phyloP scores from a whole-genome alignment of 2,329 filamentous ascomycete species.

The Hypoxylon sp. region DNA sequence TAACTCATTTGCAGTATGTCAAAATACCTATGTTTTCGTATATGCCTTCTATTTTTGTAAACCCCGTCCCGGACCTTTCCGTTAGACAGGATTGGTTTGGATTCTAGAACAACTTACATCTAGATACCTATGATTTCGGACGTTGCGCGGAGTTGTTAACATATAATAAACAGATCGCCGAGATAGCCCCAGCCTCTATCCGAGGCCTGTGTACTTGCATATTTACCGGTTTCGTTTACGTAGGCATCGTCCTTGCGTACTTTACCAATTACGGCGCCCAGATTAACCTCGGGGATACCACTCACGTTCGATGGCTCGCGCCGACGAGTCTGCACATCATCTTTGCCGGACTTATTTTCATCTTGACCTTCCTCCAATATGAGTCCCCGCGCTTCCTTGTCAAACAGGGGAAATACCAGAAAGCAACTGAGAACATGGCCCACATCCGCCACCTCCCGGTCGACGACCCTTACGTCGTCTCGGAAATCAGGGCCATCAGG shows the following conservation, averaged over 20 bases:
- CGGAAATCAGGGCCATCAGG: slow-evolving; percentile 76
- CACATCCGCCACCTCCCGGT: slow-evolving; percentile 71
- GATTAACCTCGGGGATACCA: slow-evolving; percentile 64
- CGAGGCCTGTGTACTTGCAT: slow-evolving; percentile 81
- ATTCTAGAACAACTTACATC: slow-evolving; percentile 19
- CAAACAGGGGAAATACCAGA: slow-evolving; percentile 72
- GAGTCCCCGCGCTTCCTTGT: slow-evolving; percentile 81
- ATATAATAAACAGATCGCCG: slow-evolving; percentile 65
- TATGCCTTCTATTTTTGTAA: not conserved
- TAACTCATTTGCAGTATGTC: slow-evolving; percentile 37
- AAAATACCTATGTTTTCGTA: slow-evolving; percentile 8
- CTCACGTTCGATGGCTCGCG: slow-evolving; percentile 70
- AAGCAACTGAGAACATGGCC: slow-evolving; percentile 70
- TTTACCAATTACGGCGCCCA: slow-evolving; percentile 77
- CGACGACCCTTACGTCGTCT: slow-evolving; percentile 72
- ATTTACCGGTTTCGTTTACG: slow-evolving; percentile 79
- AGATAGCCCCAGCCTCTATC: slow-evolving; percentile 77
- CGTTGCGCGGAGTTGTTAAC: slow-evolving; percentile 53
- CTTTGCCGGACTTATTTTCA: slow-evolving; percentile 79
- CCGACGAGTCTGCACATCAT: slow-evolving; percentile 84
- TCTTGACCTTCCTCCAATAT: slow-evolving; percentile 76
- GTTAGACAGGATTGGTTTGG: not conserved
- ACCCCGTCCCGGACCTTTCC: not conserved
- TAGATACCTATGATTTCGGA: not conserved
- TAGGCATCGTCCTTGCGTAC: slow-evolving; percentile 84